Evolutionary conservation across 495 filamentous ascomycete species (phyloP).

Genomic region (Neurospora hispaniola): DNA sequence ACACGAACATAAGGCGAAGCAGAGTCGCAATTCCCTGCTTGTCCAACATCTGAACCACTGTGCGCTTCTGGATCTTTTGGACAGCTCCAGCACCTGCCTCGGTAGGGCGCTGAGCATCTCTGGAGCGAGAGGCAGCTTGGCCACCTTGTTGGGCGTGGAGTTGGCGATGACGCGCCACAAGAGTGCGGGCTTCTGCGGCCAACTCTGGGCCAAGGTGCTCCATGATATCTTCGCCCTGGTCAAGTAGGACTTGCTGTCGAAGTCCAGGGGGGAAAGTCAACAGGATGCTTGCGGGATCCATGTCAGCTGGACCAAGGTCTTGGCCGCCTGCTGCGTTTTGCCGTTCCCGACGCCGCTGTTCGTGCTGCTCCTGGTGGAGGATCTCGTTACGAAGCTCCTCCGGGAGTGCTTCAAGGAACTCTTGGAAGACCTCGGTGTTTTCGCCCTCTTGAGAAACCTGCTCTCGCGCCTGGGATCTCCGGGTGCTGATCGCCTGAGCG

Average conservation of each 20-base stretch:
- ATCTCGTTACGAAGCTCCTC: conserved; percentile 83
- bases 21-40: conserved; percentile 90
- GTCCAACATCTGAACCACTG: conserved; percentile 91
- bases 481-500: conserved; percentile 70
- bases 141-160: conserved; percentile 2
- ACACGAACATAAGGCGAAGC: conserved; percentile 92
- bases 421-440: conserved; percentile 80
- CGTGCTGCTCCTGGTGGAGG: conserved; percentile 76
- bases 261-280: conserved; percentile 80
- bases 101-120: conserved; percentile 18
- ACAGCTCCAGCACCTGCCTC: conserved; percentile 18
- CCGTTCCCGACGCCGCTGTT: conserved; percentile 74
- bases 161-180: conserved; percentile 21
- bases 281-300: conserved; percentile 88
- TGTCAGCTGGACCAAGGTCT: conserved; percentile 57
- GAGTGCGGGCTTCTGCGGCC: conserved; percentile 70
- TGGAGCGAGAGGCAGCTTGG: conserved; percentile 11
- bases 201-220: conserved; percentile 77
- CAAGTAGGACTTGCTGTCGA: conserved; percentile 75
- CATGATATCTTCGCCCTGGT: conserved; percentile 82
- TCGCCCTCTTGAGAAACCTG: conserved; percentile 57
- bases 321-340: conserved; percentile 44
- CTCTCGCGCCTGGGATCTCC: conserved; percentile 68
- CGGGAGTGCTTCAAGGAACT: conserved; percentile 90
- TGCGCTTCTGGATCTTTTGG: conserved; percentile 59